These are phyloP conservation scores for Pholiota microspora DNA, from an alignment of 768 basidiomycete species.

Conservation along the genomic window DNA sequence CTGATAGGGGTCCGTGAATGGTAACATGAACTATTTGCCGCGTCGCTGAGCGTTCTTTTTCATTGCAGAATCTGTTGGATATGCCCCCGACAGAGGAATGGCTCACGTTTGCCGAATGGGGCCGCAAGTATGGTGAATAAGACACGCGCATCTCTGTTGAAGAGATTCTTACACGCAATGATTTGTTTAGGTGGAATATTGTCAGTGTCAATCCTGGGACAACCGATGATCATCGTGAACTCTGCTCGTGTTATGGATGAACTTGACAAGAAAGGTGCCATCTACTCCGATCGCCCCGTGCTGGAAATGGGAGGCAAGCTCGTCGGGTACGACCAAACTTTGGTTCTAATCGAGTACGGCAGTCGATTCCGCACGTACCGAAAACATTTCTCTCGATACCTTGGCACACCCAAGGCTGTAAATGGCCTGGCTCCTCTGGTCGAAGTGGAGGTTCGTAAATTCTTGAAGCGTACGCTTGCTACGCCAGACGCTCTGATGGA, in stretches of 20 bases:
- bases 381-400: slow-evolving; percentile 38
- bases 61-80: slow-evolving; percentile 41
- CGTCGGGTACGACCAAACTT: slow-evolving; percentile 43
- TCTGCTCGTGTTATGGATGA: slow-evolving; percentile 40
- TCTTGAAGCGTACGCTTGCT: slow-evolving; percentile 33
- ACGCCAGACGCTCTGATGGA: slow-evolving; percentile 28
- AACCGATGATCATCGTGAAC: slow-evolving; percentile 48
- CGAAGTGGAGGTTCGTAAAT: slow-evolving; percentile 32
- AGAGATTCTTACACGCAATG: too few species aligned
- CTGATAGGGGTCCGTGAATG: slow-evolving; percentile 35
- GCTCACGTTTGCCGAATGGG: slow-evolving; percentile 50
- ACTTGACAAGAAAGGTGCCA: slow-evolving; percentile 44
- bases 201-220: slow-evolving; percentile 40
- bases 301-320: slow-evolving; percentile 52
- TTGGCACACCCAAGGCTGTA: slow-evolving; percentile 33
- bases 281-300: slow-evolving; percentile 47
- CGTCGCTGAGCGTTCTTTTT: neutral
- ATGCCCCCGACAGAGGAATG: slow-evolving; percentile 45
- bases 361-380: slow-evolving; percentile 41
- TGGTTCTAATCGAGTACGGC: slow-evolving; percentile 45
- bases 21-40: neutral
- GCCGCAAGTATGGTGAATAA: slow-evolving; percentile 47
- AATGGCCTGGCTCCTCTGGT: slow-evolving; percentile 30
- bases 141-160: neutral
- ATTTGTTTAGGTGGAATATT: slow-evolving; percentile 35